These are phyloP conservation scores for Kwoniella sp. DNA, from an alignment of 768 basidiomycete species.

Conservation along the genomic window DNA sequence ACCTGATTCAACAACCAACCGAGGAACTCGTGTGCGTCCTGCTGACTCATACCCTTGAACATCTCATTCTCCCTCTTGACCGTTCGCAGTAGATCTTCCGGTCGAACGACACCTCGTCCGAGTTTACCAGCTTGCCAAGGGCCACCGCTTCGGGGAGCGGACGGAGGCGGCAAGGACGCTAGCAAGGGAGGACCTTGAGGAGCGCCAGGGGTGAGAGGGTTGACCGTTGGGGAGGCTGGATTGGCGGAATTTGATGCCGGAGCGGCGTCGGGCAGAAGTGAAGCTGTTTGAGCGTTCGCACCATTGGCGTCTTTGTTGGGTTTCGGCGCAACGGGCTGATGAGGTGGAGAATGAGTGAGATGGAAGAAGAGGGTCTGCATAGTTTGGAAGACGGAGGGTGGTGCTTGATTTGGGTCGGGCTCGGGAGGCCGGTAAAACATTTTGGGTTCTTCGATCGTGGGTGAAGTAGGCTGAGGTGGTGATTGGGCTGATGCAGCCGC, in stretches of 20 bases:
- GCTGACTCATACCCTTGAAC: slow-evolving; percentile 88
- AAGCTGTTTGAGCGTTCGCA: slow-evolving; percentile 40
- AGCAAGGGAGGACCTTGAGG: slow-evolving; percentile 48
- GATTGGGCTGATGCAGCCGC: slow-evolving; percentile 19
- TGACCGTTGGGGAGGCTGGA: slow-evolving; percentile 20
- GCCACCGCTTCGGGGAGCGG: slow-evolving; percentile 51
- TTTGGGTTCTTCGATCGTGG: slow-evolving; percentile 13
- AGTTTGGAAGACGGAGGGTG: slow-evolving; percentile 79
- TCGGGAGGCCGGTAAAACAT: slow-evolving; percentile 23
- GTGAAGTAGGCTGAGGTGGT: slow-evolving; percentile 14
- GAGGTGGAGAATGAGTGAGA: slow-evolving; percentile 63
- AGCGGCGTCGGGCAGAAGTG: slow-evolving; percentile 30
- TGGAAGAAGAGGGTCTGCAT: slow-evolving; percentile 80
- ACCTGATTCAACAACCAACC: slow-evolving; percentile 91
- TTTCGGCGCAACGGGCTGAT: slow-evolving; percentile 67
- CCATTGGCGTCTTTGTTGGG: slow-evolving; percentile 38
- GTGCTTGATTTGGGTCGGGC: slow-evolving; percentile 43
- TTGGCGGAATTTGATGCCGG: slow-evolving; percentile 3
- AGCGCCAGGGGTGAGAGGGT: slow-evolving; percentile 3
- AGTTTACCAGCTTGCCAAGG: slow-evolving; percentile 53
- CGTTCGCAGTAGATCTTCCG: slow-evolving; percentile 88
- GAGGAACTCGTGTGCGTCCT: slow-evolving; percentile 98
- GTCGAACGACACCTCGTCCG: slow-evolving; percentile 73
- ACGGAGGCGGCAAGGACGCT: slow-evolving; percentile 49
- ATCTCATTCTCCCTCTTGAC: slow-evolving; percentile 88